Percentiles rank a stretch among this genome's conserved stretches.
These are phyloP conservation scores for Teratosphaeria destructans DNA, from an alignment of 2,329 filamentous ascomycete genomes.

Conservation along the genomic window DNA sequence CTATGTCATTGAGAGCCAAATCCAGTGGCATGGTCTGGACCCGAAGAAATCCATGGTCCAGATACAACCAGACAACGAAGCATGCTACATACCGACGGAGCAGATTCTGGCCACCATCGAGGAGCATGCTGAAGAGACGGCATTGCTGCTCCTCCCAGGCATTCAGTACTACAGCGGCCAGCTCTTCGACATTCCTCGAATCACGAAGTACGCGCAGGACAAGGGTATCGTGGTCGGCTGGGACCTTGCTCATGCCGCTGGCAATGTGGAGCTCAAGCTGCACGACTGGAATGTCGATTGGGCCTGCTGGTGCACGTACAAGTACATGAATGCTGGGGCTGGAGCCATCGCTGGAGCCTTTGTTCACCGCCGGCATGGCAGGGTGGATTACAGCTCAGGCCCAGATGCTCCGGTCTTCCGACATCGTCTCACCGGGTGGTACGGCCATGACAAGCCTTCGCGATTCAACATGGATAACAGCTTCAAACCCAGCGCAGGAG, in stretches of 20 bases:
- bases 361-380: constrained; percentile 64
- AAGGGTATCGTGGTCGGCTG: constrained; percentile 67
- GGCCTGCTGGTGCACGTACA: constrained; percentile 88
- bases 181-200: constrained; percentile 68
- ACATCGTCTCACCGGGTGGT: constrained; percentile 70
- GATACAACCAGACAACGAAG: constrained; percentile 49
- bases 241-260: constrained; percentile 80
- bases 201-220: constrained; percentile 65
- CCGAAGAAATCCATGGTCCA: constrained; percentile 61
- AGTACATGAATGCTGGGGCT: constrained; percentile 84
- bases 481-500: constrained; percentile 68
- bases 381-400: constrained; percentile 30
- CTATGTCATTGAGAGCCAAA: constrained; percentile 76
- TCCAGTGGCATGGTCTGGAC: constrained; percentile 58
- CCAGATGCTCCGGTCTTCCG: constrained; percentile 38
- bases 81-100: constrained; percentile 55
- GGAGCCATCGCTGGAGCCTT: constrained; percentile 72
- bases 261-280: constrained; percentile 68
- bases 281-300: constrained; percentile 91
- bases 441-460: constrained; percentile 65
- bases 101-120: constrained; percentile 65
- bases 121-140: constrained; percentile 59
- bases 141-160: constrained; percentile 69
- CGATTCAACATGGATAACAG: constrained; percentile 73
- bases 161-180: constrained; percentile 91